Evolutionary conservation across 306 rosid species (phyloP), one percentile per base, ranked within the genome.

Genomic region (Astragalus membranaceus): DNA sequence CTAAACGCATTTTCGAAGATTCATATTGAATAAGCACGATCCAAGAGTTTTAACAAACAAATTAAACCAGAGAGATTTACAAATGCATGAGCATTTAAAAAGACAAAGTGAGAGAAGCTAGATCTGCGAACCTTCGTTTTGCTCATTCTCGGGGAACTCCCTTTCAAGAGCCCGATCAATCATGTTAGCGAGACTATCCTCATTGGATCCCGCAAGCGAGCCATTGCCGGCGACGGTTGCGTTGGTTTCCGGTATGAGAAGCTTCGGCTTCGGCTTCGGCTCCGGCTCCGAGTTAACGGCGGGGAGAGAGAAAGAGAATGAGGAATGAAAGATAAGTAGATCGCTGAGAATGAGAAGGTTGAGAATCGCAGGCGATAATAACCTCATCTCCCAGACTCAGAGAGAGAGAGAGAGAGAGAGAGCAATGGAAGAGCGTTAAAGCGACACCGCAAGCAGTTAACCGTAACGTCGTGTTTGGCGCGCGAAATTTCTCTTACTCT

Each of bases 111-210:
- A 54, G 35, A 69, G 67, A 81, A 63, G 9, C 17, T 72, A 50
- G 87, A 85, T 82, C 84, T 55, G 73, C 69, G 48, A 77, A 94
- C 97, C 97, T 84, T 85, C 88, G 56, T 76, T 86, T 79, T 88
- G 91, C 76, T 91, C 97, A 51, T 86, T 88, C 63, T 94, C 99
- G 3, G 92, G 90, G 51, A 94, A 94, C 81, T 94, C 97, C 54
- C 91, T 73, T 70, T 87, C 87, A 6, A 91, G 88, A 67, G 99
- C 99, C 64, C 92, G 97, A 83, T 94, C 99, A 74, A 94, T 87
- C 88, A 91, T 88, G 81, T 77, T 80, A 29, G 96, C 97, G 60
- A 94, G 82, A 78, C 97, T 91, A 33, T 84, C 88, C 1, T 63
- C 94, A 11, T 50, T 47, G 81, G 98, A 90, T 87, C 92, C 82